Conservation (phyloP, 331 rosid genomes). For the Quercus lobata region DNA sequence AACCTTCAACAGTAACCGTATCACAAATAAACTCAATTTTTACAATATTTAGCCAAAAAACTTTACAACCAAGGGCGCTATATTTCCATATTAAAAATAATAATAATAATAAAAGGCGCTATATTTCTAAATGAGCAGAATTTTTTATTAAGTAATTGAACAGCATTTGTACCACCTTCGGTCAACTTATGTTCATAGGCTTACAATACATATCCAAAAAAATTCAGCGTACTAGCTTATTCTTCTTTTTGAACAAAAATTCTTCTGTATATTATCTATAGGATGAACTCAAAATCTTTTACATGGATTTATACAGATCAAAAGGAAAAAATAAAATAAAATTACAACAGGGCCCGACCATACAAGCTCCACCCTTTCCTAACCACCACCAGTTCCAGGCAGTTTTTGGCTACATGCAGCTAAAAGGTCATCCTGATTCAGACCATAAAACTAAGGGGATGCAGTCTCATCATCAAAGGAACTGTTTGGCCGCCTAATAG, state of each 20-base stretch:
- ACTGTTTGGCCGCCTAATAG: conserved; percentile 34
- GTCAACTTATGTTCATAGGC: not conserved
- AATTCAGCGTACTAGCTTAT: conserved; percentile 14
- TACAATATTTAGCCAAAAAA: too few species aligned
- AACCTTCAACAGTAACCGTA: rapidly evolving
- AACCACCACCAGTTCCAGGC: conserved; percentile 46
- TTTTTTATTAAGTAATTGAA: conserved; percentile 14
- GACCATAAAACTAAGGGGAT: conserved; percentile 34
- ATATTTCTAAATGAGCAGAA: not conserved
- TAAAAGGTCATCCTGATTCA: conserved; percentile 22
- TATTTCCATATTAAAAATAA: too few species aligned
- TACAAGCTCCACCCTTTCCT: conserved; percentile 27
- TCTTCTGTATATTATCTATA: conserved; percentile 54
- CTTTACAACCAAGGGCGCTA: too few species aligned
- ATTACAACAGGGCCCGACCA: conserved; percentile 22
- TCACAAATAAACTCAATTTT: too few species aligned
- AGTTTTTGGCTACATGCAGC: conserved; percentile 32
- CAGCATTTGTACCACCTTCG: conserved; percentile 23
- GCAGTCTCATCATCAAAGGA: conserved; percentile 58
- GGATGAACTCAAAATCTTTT: conserved; percentile 52
- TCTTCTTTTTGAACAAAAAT: conserved; percentile 40
- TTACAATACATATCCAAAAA: conserved; percentile 18
- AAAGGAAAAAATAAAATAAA: conserved; percentile 14
- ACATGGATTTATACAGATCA: conserved; percentile 62
- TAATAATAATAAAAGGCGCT: too few species aligned